Evolutionary conservation across 1,284 basidiomycete genomes (phyloP).

Genomic region (Heterobasidion occidentale): DNA sequence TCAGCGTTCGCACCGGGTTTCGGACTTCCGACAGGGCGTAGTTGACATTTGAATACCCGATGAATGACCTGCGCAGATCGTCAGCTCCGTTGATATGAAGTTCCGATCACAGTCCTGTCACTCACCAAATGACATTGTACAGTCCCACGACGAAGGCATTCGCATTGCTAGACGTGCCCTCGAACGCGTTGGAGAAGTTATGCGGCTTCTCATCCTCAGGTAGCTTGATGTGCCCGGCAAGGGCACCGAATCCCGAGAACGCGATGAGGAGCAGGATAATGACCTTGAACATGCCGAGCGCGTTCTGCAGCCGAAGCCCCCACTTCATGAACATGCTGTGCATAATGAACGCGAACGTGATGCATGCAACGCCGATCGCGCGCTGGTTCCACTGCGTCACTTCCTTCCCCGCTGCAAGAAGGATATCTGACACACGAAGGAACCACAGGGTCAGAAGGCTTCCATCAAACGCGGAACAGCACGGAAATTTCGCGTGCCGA

Average conservation of each 20-base stretch:
- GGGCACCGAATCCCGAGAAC: constrained; percentile 21
- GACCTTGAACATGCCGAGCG: constrained; percentile 59
- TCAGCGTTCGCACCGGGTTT: constrained; percentile 60
- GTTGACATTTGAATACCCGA: constrained; percentile 65
- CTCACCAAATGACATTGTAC: constrained; percentile 58
- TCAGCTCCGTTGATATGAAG: background rate
- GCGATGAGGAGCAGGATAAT: constrained; percentile 48
- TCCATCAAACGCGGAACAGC: background rate
- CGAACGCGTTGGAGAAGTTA: constrained; percentile 50
- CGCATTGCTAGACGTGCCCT: constrained; percentile 37
- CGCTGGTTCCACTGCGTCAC: constrained; percentile 40
- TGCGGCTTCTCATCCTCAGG: constrained; percentile 23
- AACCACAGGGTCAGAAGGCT: background rate
- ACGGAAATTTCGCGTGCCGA: background rate
- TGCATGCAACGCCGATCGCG: constrained; percentile 43
- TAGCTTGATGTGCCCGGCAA: constrained; percentile 5
- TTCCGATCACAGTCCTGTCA: no score
- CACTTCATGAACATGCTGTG: constrained; percentile 49
- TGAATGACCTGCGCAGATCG: constrained; percentile 45
- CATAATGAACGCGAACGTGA: constrained; percentile 48
- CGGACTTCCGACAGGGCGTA: constrained; percentile 63
- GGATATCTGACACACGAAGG: constrained; percentile 6
- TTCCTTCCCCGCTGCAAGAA: constrained; percentile 22
- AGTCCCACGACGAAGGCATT: constrained; percentile 55
- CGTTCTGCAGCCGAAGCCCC: constrained; percentile 61